Evolutionary conservation across 257 asterid species (phyloP).

Genomic region (Solanum sejunctum): DNA sequence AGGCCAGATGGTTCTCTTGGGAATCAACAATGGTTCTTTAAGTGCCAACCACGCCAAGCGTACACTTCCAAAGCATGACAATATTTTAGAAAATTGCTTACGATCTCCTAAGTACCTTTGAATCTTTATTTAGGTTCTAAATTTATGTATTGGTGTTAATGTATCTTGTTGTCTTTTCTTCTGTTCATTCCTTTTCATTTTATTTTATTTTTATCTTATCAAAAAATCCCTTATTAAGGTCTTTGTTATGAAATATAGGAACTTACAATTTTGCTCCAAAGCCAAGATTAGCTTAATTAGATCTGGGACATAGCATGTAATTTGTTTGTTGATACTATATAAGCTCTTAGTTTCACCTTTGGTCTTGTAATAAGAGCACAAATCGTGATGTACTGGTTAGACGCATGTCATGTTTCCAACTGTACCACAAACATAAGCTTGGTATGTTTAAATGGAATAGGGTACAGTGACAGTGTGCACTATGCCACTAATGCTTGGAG

Average conservation of each 20-base stretch:
- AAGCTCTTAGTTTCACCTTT: background rate
- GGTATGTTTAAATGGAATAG: background rate
- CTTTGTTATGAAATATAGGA: background rate
- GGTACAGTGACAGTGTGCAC: background rate
- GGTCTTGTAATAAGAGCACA: too few species aligned
- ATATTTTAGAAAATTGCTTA: too few species aligned
- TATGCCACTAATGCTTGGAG: background rate
- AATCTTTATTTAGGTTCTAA: background rate
- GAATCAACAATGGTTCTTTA: too few species aligned
- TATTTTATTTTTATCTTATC: background rate
- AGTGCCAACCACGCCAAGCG: too few species aligned
- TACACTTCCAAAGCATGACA: too few species aligned
- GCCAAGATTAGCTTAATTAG: background rate
- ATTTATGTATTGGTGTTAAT: background rate
- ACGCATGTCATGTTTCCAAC: too few species aligned
- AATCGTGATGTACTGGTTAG: too few species aligned
- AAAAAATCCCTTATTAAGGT: background rate
- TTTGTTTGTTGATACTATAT: background rate
- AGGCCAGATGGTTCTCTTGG: too few species aligned
- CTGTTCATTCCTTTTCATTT: background rate
- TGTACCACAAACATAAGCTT: too few species aligned
- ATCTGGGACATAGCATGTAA: background rate
- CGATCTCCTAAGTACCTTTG: background rate
- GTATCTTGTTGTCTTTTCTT: background rate
- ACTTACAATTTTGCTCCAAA: background rate